Evolutionary conservation across 83 land plant genomes (phyloP), one percentile per base, ranked within the genome.

Genomic region (Diphasiastrum complanatum): DNA sequence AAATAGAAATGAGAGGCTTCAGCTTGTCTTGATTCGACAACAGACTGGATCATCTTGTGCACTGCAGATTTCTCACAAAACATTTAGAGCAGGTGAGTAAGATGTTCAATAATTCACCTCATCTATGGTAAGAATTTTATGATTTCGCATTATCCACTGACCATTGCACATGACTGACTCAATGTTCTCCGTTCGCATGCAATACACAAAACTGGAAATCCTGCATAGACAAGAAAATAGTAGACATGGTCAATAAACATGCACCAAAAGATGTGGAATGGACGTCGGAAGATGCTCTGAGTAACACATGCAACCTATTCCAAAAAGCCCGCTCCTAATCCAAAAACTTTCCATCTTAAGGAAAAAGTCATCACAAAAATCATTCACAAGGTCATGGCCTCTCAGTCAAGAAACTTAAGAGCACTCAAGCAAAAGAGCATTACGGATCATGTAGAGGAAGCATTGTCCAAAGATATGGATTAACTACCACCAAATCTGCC

Each of bases 111-210:
- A 27, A 38, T 45, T 32, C 70, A 91, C 97, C 97, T 92, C 97
- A 73, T 92, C 67, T 32, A 92, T 77, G 37, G 73, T 85, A 45
- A 88, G 33, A 60, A 92, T 83, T 70, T 81, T 81, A 36, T 52
- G 74, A 65, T 79, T 73, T 33, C 73, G 78, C 97, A 92, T 88
- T 49, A 92, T 79, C 95, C 96, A 92, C 34, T 47, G 81, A 34
- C 97, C 97, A 68, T 92, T 75, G 78, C 97, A 92, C 81, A 92
- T 85, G 47, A 92, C 91, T 29, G 97, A 87, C 16, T 76, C 79
- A 32, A 92, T 76, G 70, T 92, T 88, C 58, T 92, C 97, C 23
- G 87, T 81, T 37, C 97, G 70, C 95, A 92, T 92, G 65, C 79
- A 79, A 54, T 87, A 85, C 0, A 92, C 97, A 16, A 92, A 70